phyloP scores from a whole-genome alignment of 2,329 filamentous ascomycete genomes.

The Tolypocladium cylindrosporum region DNA sequence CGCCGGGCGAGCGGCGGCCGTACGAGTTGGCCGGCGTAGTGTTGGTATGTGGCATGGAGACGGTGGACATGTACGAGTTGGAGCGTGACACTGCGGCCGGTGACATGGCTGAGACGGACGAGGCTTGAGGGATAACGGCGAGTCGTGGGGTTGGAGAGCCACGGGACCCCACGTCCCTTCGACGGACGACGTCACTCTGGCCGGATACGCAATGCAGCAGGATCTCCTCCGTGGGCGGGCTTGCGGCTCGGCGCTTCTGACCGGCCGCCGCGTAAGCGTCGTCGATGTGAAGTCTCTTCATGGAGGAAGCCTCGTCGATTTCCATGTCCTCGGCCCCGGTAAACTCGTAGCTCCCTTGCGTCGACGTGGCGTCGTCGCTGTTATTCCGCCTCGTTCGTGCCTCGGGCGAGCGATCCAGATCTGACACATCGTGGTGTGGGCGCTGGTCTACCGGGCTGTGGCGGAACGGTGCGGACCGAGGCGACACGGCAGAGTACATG shows the following conservation, averaged over 20 bases:
- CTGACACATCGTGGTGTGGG: constrained; percentile 31
- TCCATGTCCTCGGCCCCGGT: constrained; percentile 32
- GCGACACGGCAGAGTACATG: constrained; percentile 36
- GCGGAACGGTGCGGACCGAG: constrained; percentile 32
- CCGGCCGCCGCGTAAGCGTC: constrained; percentile 31
- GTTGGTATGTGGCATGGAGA: constrained; percentile 30
- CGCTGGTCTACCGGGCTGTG: constrained; percentile 29
- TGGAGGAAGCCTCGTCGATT: constrained; percentile 39
- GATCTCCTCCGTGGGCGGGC: constrained; percentile 39
- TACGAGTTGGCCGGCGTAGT: constrained; percentile 34
- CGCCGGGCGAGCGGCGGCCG: constrained; percentile 35
- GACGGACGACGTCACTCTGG: constrained; percentile 34
- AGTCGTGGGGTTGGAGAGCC: constrained; percentile 43
- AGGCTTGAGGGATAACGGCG: constrained; percentile 32
- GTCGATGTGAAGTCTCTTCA: constrained; percentile 41
- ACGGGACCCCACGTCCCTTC: constrained; percentile 37
- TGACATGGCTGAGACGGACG: constrained; percentile 33
- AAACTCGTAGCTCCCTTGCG: constrained; percentile 33
- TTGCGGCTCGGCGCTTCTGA: constrained; percentile 46
- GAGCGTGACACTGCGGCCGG: constrained; percentile 28
- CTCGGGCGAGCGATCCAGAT: constrained; percentile 37
- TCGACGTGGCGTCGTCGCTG: constrained; percentile 40
- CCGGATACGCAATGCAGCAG: constrained; percentile 25
- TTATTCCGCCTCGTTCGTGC: constrained; percentile 37
- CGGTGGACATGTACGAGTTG: constrained; percentile 37